A percentile compares a stretch with the other conserved stretches of the same genome.
Evolutionary conservation across 345 rosid genomes (phyloP).

Genomic region (Syzygium jambos): DNA sequence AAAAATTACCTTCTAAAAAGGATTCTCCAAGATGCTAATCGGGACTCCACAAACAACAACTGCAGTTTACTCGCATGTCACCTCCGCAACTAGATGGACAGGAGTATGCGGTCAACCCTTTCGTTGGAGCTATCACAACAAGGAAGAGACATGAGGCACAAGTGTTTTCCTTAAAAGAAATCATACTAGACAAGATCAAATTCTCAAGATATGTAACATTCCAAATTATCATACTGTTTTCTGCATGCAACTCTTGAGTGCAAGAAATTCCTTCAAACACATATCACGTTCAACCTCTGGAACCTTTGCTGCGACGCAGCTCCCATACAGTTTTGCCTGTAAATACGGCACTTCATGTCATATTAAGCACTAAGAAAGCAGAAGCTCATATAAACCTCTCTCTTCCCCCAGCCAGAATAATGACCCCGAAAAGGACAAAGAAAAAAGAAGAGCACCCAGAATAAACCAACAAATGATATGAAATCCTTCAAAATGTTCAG

Average conservation of each 20-base stretch:
- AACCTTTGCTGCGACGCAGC: slow-evolving; percentile 81
- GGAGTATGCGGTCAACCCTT: background rate
- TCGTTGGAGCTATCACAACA: slow-evolving; percentile 1
- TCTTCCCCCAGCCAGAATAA: background rate
- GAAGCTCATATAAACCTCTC: background rate
- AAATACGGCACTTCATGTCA: slow-evolving; percentile 2
- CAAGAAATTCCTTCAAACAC: slow-evolving; percentile 91
- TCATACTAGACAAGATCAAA: background rate
- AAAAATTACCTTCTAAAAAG: background rate
- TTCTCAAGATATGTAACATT: background rate
- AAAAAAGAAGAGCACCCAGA: background rate
- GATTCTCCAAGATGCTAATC: background rate
- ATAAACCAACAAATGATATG: background rate
- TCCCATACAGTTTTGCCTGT: slow-evolving; percentile 86
- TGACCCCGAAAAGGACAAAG: background rate
- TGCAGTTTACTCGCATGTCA: background rate
- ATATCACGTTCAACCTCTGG: slow-evolving; percentile 75
- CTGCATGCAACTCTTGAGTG: slow-evolving; percentile 80
- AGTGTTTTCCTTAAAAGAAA: background rate
- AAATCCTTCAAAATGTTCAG: background rate
- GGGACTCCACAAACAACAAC: background rate
- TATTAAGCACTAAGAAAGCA: background rate
- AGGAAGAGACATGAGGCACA: background rate
- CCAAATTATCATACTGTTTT: slow-evolving; percentile 48
- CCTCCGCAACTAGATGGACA: background rate